Conservation (phyloP, 345 rosid species). For the Eucalyptus victrix region DNA sequence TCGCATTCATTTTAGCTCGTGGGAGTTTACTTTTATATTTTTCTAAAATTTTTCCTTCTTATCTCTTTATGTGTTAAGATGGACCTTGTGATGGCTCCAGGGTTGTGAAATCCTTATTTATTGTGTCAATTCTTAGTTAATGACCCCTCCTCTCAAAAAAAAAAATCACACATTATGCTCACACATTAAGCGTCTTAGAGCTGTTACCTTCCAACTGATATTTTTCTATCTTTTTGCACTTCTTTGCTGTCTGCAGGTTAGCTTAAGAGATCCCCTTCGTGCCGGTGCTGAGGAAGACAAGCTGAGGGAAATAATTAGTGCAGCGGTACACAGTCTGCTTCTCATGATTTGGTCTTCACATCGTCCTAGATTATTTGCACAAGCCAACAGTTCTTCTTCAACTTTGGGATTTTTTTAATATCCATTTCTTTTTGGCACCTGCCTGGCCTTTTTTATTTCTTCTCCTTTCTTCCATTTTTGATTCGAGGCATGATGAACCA, state of each 20-base stretch:
- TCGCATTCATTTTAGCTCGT: not conserved
- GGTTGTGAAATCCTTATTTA: not conserved
- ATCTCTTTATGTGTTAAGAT: not conserved
- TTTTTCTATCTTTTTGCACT: not conserved
- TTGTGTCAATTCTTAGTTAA: not conserved
- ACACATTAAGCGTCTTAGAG: not conserved
- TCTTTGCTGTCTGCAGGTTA: slow-evolving; percentile 40
- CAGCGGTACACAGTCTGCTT: slow-evolving; percentile 52
- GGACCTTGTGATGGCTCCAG: not conserved
- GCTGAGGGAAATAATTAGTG: slow-evolving; percentile 73
- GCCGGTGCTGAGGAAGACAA: slow-evolving; percentile 53
- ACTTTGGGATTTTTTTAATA: not conserved
- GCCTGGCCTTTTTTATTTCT: not conserved
- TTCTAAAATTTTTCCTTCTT: not conserved
- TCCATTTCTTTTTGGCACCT: not conserved
- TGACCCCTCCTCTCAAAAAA: not conserved
- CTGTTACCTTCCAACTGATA: not conserved
- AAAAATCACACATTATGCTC: not conserved
- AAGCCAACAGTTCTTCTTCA: not conserved
- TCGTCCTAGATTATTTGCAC: not conserved
- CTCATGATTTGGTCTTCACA: not conserved
- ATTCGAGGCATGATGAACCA: not conserved
- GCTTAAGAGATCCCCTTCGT: slow-evolving; percentile 91
- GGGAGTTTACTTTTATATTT: not conserved
- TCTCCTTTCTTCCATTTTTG: not conserved